These are phyloP conservation scores for Filosporella fistucella DNA, from an alignment of 495 filamentous ascomycete genomes.

Conservation along the genomic window DNA sequence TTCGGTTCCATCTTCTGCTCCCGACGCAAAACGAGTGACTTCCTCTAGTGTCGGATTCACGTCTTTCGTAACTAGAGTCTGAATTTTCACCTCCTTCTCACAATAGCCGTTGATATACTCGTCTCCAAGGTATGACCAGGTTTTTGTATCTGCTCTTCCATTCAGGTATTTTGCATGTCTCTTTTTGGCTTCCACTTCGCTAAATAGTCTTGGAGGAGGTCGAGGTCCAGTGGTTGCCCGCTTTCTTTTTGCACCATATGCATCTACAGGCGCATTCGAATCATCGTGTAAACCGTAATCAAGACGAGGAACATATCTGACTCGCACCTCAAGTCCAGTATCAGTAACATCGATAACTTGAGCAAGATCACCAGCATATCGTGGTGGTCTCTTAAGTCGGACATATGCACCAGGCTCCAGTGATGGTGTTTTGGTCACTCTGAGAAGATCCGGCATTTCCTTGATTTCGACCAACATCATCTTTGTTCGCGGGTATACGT, in stretches of 20 bases:
- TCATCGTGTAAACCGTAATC: constrained; percentile 91
- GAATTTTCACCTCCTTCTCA: constrained; percentile 90
- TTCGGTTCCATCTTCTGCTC: constrained; percentile 84
- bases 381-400: constrained; percentile 72
- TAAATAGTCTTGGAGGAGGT: constrained; percentile 92
- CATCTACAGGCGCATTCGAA: constrained; percentile 46
- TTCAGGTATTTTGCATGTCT: constrained; percentile 70
- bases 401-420: constrained; percentile 88
- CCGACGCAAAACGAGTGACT: constrained; percentile 86
- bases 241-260: constrained; percentile 65
- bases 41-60: constrained; percentile 94
- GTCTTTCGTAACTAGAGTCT: constrained; percentile 73
- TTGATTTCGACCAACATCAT: constrained; percentile 87
- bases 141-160: constrained; percentile 58
- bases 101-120: constrained; percentile 91
- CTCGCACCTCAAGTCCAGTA: constrained; percentile 82
- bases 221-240: constrained; percentile 55
- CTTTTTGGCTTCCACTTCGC: constrained; percentile 88
- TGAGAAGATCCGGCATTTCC: constrained; percentile 95
- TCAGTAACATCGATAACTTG: constrained; percentile 91
- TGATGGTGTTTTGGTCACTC: constrained; percentile 79
- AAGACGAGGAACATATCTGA: constrained; percentile 82
- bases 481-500: constrained; percentile 80
- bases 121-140: constrained; percentile 78
- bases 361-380: constrained; percentile 86